Conservation (phyloP, 139 green algal genomes). For the Tetraselmis striata region DNA sequence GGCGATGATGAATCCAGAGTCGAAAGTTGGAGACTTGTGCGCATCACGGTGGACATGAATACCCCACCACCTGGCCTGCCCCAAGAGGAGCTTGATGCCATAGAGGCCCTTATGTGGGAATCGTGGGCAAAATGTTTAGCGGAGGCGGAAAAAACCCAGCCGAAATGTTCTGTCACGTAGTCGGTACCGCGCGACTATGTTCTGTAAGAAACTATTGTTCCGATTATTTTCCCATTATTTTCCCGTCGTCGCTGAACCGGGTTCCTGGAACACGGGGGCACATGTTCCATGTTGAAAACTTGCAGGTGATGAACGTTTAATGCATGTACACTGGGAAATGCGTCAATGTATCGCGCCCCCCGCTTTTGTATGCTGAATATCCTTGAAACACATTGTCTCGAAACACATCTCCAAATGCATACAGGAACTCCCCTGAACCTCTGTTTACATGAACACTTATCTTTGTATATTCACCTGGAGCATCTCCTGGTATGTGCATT, state of each 20-base stretch:
- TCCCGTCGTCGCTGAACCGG: too few species aligned
- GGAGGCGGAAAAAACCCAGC: neutral
- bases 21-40: neutral
- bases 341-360: neutral
- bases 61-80: neutral
- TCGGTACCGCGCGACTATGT: neutral
- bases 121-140: neutral
- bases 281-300: too few species aligned
- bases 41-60: neutral
- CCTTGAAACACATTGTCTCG: neutral
- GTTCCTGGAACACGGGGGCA: too few species aligned
- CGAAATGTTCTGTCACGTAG: neutral
- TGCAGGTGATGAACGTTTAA: neutral
- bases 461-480: neutral
- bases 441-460: neutral
- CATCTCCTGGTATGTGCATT: neutral
- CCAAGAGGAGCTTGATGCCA: neutral
- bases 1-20: neutral
- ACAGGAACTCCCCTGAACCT: neutral
- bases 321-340: neutral
- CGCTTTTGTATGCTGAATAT: neutral
- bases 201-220: constrained; percentile 1
- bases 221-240: constrained; percentile 1
- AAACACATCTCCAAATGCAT: neutral
- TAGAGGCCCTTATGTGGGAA: neutral